Evolutionary conservation across 1,284 basidiomycete species (phyloP).

Genomic region (Xerocomus cyaneibrunnescens): DNA sequence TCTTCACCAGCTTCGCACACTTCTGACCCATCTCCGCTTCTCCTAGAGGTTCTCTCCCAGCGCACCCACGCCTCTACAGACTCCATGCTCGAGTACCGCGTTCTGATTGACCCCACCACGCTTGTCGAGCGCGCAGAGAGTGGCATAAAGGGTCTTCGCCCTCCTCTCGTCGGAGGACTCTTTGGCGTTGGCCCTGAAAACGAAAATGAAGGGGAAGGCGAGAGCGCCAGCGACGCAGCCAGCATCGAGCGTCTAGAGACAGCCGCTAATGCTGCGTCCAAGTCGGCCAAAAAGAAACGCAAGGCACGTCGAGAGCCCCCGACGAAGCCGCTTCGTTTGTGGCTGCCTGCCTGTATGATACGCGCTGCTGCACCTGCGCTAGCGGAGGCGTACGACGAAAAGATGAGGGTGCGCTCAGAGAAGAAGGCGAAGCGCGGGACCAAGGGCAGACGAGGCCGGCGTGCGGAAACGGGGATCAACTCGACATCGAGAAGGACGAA

Average conservation of each 20-base stretch:
- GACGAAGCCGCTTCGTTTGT: constrained; percentile 55
- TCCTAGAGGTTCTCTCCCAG: constrained; percentile 46
- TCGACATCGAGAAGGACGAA: constrained; percentile 3
- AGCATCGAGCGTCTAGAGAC: constrained; percentile 35
- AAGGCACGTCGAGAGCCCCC: constrained; percentile 42
- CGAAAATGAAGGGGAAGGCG: constrained; percentile 43
- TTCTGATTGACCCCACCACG: constrained; percentile 64
- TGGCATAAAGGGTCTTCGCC: constrained; percentile 62
- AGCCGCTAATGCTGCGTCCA: constrained; percentile 43
- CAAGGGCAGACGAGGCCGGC: constrained; percentile 9
- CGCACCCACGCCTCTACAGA: constrained; percentile 67
- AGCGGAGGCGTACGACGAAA: constrained; percentile 58
- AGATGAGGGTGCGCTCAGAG: constrained; percentile 46
- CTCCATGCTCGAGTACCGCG: constrained; percentile 65
- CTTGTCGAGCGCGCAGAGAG: constrained; percentile 62
- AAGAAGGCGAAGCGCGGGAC: constrained; percentile 48
- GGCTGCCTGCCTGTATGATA: constrained; percentile 79
- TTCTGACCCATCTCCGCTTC: constrained; percentile 30
- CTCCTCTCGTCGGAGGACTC: constrained; percentile 45
- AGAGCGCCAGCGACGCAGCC: constrained; percentile 41
- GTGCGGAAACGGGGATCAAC: background rate
- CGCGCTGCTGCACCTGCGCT: constrained; percentile 60
- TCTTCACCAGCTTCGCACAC: background rate
- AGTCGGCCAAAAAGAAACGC: constrained; percentile 38
- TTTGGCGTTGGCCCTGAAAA: constrained; percentile 46